Percentiles rank a stretch among this genome's conserved stretches.
These are phyloP conservation scores for Neophaeococcomyces aloes DNA, from an alignment of 2,329 filamentous ascomycete genomes.

Conservation along the genomic window DNA sequence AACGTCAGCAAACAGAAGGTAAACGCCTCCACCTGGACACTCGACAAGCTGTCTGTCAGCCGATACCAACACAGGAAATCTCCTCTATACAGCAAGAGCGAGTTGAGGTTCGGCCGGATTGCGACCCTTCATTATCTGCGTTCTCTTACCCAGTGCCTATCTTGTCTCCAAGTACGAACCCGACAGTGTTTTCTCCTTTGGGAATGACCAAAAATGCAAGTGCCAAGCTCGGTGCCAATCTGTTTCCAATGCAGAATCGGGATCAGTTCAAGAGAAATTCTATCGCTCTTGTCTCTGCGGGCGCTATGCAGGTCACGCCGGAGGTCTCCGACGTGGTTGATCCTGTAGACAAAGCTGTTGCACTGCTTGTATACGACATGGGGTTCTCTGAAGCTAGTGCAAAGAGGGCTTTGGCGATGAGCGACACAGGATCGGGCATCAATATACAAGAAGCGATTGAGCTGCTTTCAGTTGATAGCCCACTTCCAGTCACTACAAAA, in stretches of 20 bases:
- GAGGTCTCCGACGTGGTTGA: conserved; percentile 28
- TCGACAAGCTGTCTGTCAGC: neutral
- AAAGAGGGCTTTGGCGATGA: conserved; percentile 47
- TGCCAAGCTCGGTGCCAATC: conserved; percentile 17
- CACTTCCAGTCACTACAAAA: conserved; percentile 25
- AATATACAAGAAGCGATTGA: conserved; percentile 48
- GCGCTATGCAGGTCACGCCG: neutral
- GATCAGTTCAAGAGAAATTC: conserved; percentile 5
- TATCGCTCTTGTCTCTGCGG: neutral
- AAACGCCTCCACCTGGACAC: neutral
- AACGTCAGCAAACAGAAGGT: neutral
- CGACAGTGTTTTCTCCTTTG: conserved; percentile 17
- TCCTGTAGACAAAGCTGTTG: conserved; percentile 47
- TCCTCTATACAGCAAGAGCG: neutral
- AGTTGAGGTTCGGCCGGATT: conserved; percentile 6
- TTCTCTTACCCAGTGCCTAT: neutral
- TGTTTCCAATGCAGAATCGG: conserved; percentile 18
- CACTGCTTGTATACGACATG: conserved; percentile 46
- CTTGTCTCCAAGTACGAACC: conserved; percentile 15
- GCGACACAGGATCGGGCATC: conserved; percentile 50
- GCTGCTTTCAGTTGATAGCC: conserved; percentile 34
- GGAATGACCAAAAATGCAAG: conserved; percentile 17
- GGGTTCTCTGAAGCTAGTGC: conserved; percentile 48
- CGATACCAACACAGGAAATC: conserved; percentile 2
- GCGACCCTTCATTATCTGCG: conserved; percentile 4